These are phyloP conservation scores for Monilinia polystroma DNA, from an alignment of 2,329 filamentous ascomycete species.

Conservation along the genomic window DNA sequence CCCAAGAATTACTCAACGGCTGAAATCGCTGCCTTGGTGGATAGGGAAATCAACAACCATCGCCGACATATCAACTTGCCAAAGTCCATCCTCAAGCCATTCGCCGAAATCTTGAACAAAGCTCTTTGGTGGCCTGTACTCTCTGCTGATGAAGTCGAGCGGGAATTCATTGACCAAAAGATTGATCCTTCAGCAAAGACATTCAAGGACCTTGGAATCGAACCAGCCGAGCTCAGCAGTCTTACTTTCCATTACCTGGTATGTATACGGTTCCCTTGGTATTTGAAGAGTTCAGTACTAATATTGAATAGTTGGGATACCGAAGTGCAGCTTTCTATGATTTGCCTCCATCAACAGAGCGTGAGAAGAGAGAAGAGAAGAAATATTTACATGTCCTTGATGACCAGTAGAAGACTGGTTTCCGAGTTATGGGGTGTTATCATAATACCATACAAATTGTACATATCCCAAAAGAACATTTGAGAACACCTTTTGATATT, in stretches of 20 bases:
- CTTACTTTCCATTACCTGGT: conserved; percentile 94
- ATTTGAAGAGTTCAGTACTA: neutral
- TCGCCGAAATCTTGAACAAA: conserved; percentile 74
- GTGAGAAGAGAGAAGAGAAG: conserved; percentile 90
- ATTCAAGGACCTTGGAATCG: conserved; percentile 88
- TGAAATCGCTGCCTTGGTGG: conserved; percentile 83
- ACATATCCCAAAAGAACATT: conserved; percentile 38
- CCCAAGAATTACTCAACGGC: conserved; percentile 88
- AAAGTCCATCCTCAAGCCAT: conserved; percentile 73
- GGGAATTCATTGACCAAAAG: conserved; percentile 87
- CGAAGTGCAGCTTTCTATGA: conserved; percentile 88
- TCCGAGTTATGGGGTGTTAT: conserved; percentile 16
- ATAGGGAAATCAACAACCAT: conserved; percentile 88
- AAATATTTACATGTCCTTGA: conserved; percentile 95
- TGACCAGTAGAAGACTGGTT: conserved; percentile 61
- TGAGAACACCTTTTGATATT: conserved; percentile 2
- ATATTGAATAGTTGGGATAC: conserved; percentile 70
- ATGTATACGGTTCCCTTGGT: conserved; percentile 36
- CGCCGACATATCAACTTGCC: conserved; percentile 90
- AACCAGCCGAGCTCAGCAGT: conserved; percentile 80
- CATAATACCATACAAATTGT: conserved; percentile 38
- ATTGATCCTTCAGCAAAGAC: conserved; percentile 93
- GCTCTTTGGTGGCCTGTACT: conserved; percentile 84
- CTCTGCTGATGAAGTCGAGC: conserved; percentile 82
- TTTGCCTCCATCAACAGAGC: conserved; percentile 89